Evolutionary conservation across 208 protist species (phyloP).

Genomic region (Trypanosoma rangeli): DNA sequence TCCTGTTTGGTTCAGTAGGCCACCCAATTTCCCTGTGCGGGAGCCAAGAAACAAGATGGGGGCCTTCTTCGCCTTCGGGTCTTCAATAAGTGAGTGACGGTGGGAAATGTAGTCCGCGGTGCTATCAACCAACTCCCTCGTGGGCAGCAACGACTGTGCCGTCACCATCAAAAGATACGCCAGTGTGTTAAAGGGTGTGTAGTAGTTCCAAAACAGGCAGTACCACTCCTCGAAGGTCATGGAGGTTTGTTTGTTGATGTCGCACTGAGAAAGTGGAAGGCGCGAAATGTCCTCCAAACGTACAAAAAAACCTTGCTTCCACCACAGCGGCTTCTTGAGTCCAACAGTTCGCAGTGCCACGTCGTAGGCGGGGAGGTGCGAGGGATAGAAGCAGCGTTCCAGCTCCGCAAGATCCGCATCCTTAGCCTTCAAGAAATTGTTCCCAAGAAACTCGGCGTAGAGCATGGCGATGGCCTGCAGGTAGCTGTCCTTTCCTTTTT

Average conservation of each 20-base stretch:
- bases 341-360: conserved; percentile 50
- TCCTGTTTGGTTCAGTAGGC: conserved; percentile 70
- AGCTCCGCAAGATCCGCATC: conserved; percentile 70
- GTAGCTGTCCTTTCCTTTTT: conserved; percentile 68
- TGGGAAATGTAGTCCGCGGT: conserved; percentile 76
- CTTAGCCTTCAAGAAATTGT: conserved; percentile 60
- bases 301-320: conserved; percentile 63
- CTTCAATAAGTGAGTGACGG: conserved; percentile 65
- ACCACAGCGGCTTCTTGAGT: conserved; percentile 68
- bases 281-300: conserved; percentile 85
- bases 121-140: conserved; percentile 71
- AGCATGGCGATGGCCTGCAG: conserved; percentile 85
- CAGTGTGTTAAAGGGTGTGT: conserved; percentile 72
- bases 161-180: conserved; percentile 84
- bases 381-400: conserved; percentile 83
- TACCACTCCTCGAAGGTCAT: conserved; percentile 88
- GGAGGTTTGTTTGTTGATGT: conserved; percentile 51
- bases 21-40: conserved; percentile 74
- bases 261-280: conserved; percentile 74
- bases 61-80: conserved; percentile 57
- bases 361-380: conserved; percentile 63
- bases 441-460: conserved; percentile 77
- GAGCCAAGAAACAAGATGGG: conserved; percentile 86
- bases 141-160: conserved; percentile 65
- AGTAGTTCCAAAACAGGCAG: conserved; percentile 90